A percentile compares a stretch with the other conserved stretches of the same genome.
These are phyloP conservation scores for Hypoxylon lenormandii DNA, from an alignment of 495 filamentous ascomycete genomes.

Conservation along the genomic window DNA sequence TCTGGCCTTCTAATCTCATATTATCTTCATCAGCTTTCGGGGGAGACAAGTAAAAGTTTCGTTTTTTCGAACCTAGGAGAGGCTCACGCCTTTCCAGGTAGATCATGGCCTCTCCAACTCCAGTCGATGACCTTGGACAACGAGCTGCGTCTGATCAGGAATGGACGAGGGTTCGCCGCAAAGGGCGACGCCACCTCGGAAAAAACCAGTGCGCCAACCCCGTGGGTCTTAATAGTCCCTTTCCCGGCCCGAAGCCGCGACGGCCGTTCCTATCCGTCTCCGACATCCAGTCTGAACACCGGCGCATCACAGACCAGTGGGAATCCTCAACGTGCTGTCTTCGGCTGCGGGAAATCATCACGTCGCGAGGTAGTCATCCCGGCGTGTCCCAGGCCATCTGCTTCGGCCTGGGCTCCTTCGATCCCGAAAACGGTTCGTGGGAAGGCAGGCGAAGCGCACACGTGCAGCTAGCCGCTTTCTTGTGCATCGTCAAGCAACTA, in stretches of 20 bases:
- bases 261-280: slow-evolving; percentile 35
- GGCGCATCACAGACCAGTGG: slow-evolving; percentile 40
- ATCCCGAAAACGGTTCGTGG: slow-evolving; percentile 55
- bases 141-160: slow-evolving; percentile 4
- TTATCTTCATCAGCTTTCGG: too few relatives aligned
- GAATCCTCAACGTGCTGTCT: slow-evolving; percentile 24
- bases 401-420: slow-evolving; percentile 60
- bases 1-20: too few relatives aligned
- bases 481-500: slow-evolving; percentile 62
- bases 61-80: background rate
- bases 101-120: background rate
- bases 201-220: background rate
- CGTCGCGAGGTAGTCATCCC: slow-evolving; percentile 1
- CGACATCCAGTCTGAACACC: slow-evolving; percentile 40
- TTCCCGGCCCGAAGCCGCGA: background rate
- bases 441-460: slow-evolving; percentile 52
- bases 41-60: too few relatives aligned
- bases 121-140: background rate
- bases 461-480: slow-evolving; percentile 72
- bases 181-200: slow-evolving; percentile 12
- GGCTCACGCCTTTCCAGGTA: background rate
- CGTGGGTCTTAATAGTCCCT: background rate
- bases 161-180: slow-evolving; percentile 43
- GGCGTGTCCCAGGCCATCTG: slow-evolving; percentile 56
- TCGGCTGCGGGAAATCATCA: slow-evolving; percentile 34